A percentile compares a stretch with the other conserved stretches of the same genome.
Conservation (phyloP, 1,284 basidiomycete genomes). For the Ganoderma boninense region DNA sequence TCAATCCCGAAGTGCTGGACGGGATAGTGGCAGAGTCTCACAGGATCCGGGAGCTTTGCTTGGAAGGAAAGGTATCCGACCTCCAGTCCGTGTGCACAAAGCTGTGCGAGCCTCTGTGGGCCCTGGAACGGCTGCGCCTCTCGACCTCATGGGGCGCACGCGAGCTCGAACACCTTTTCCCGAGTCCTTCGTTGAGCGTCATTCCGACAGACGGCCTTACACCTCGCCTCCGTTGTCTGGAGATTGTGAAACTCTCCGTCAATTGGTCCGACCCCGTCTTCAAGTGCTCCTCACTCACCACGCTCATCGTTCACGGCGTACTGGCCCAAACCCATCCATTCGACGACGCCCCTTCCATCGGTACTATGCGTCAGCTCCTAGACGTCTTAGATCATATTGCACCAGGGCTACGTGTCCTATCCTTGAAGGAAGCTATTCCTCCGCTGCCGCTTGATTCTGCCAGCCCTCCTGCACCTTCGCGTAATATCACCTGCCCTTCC, state of each 20-base stretch:
- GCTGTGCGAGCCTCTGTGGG: background rate
- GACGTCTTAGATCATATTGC: background rate
- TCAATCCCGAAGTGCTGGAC: background rate
- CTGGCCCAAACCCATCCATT: background rate
- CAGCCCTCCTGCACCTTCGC: background rate
- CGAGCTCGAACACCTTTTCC: background rate
- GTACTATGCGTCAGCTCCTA: conserved; percentile 1
- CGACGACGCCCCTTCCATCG: background rate
- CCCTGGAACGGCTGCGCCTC: background rate
- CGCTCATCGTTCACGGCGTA: background rate
- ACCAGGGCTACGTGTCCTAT: background rate
- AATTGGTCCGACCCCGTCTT: background rate
- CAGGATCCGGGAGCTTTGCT: background rate
- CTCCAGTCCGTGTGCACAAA: background rate
- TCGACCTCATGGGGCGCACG: background rate
- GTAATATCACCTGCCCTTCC: background rate
- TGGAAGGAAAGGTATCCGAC: background rate
- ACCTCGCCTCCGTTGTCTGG: conserved; percentile 3
- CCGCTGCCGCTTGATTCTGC: background rate
- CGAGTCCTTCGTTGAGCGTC: background rate
- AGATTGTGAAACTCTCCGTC: background rate
- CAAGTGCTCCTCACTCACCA: background rate
- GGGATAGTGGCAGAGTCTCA: background rate
- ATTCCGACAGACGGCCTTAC: background rate
- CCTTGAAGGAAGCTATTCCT: background rate